A percentile compares a stretch with the other conserved stretches of the same genome.
Evolutionary conservation across 106 monocot genomes (phyloP).

Genomic region (Chionographis japonica): DNA sequence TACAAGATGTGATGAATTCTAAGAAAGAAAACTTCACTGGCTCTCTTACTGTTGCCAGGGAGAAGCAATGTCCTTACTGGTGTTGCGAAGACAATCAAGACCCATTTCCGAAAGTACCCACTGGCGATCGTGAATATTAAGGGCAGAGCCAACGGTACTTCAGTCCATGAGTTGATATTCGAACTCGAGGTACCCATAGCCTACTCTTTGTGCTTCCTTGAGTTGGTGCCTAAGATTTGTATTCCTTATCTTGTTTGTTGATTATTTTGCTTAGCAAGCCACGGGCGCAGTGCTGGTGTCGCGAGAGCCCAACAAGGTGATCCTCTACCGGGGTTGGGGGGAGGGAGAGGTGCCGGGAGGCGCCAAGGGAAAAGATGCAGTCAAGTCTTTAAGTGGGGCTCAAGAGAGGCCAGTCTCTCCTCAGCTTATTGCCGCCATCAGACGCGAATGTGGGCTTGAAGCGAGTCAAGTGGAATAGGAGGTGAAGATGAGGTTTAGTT

Average conservation of each 20-base stretch:
- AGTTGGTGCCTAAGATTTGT: background rate
- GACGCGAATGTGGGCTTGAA: conserved; percentile 63
- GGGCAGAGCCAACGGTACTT: conserved; percentile 73
- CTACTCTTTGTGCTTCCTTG: background rate
- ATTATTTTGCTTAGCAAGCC: conserved; percentile 46
- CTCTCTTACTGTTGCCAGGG: conserved; percentile 35
- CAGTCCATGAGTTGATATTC: conserved; percentile 74
- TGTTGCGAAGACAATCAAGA: conserved; percentile 75
- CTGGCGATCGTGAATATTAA: conserved; percentile 96
- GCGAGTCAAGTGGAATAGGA: background rate
- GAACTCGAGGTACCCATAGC: conserved; percentile 62
- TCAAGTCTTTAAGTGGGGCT: background rate
- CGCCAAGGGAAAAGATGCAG: conserved; percentile 5
- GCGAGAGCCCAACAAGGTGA: conserved; percentile 87
- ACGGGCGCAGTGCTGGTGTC: conserved; percentile 85
- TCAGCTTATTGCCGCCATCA: conserved; percentile 62
- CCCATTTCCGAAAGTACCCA: conserved; percentile 86
- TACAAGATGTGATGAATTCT: too few species aligned
- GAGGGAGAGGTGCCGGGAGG: conserved; percentile 22
- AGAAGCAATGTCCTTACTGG: conserved; percentile 78
- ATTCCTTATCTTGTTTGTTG: background rate
- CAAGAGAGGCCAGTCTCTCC: conserved; percentile 25
- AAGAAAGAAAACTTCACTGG: too few species aligned
- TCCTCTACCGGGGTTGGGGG: conserved; percentile 82
- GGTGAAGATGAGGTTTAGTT: background rate